Conservation (phyloP, 345 rosid genomes). For the Ailanthus altissimus region DNA sequence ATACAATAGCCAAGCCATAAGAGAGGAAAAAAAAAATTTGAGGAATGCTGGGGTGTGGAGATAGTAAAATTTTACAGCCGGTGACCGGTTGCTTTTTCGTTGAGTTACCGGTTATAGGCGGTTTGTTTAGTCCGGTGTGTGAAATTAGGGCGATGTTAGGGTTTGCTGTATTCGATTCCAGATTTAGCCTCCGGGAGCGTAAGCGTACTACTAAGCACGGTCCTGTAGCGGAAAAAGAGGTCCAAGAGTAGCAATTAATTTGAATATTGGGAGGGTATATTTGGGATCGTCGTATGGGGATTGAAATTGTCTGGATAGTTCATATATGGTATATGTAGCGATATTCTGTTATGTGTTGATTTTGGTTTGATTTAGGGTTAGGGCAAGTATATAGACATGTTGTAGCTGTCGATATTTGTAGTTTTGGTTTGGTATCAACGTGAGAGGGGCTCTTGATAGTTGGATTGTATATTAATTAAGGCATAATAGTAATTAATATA, state of each 20-base stretch:
- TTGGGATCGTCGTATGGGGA: neutral
- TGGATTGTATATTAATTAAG: neutral
- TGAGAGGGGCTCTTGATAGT: neutral
- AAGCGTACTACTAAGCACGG: slow-evolving; percentile 1
- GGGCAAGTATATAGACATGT: neutral
- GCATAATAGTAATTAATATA: neutral
- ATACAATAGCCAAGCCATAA: slow-evolving; percentile 4
- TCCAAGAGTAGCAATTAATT: neutral
- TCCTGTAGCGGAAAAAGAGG: neutral
- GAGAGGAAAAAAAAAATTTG: neutral
- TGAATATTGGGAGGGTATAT: neutral
- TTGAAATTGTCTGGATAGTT: neutral
- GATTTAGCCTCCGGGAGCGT: slow-evolving; percentile 15
- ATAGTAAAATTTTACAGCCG: slow-evolving; percentile 32
- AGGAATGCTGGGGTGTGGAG: slow-evolving; percentile 19
- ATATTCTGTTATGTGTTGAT: neutral
- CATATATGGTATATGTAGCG: neutral
- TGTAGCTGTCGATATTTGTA: neutral
- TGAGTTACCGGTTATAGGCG: slow-evolving; percentile 50
- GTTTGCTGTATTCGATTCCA: slow-evolving; percentile 8
- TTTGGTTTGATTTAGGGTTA: slow-evolving; percentile 11
- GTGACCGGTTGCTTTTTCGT: slow-evolving; percentile 40
- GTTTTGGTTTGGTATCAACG: neutral
- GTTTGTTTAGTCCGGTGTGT: slow-evolving; percentile 23
- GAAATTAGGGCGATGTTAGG: slow-evolving; percentile 29